Evolutionary conservation across 768 basidiomycete genomes (phyloP).

Genomic region (Lactarius hatsudake): DNA sequence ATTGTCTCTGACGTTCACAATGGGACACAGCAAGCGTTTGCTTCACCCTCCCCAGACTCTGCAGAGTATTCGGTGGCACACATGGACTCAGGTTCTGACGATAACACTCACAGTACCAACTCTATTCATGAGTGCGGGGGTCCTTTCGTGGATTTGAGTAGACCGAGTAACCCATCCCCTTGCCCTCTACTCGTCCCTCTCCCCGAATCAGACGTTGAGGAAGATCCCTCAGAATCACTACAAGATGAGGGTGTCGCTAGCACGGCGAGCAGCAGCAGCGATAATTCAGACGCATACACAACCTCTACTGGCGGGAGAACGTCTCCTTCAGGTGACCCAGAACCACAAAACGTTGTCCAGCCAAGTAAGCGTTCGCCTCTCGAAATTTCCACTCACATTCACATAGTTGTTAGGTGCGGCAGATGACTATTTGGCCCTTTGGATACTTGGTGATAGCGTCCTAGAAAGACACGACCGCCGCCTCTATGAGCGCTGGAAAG

Average conservation of each 20-base stretch:
- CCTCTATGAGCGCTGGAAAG: slow-evolving; percentile 16
- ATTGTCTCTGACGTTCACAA: background rate
- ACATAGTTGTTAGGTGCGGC: background rate
- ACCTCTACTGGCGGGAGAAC: background rate
- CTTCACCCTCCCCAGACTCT: background rate
- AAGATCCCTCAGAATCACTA: background rate
- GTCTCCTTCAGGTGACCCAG: background rate
- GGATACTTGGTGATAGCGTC: slow-evolving; percentile 14
- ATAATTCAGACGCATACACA: background rate
- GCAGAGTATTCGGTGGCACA: background rate
- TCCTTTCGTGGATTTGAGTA: background rate
- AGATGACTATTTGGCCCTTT: slow-evolving; percentile 10
- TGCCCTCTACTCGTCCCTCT: slow-evolving; percentile 5
- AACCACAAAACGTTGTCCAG: background rate
- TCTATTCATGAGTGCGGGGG: background rate
- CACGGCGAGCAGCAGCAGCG: background rate
- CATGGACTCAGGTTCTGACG: background rate
- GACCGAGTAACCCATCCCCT: too few relatives aligned
- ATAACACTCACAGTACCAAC: background rate
- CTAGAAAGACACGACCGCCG: slow-evolving; percentile 15
- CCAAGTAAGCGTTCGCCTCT: slow-evolving; percentile 5
- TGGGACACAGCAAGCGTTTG: background rate
- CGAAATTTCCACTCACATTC: background rate
- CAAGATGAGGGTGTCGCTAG: background rate
- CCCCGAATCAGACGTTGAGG: slow-evolving; percentile 17